Conservation (phyloP, 345 rosid species). For the Eutrema yunnanense region DNA sequence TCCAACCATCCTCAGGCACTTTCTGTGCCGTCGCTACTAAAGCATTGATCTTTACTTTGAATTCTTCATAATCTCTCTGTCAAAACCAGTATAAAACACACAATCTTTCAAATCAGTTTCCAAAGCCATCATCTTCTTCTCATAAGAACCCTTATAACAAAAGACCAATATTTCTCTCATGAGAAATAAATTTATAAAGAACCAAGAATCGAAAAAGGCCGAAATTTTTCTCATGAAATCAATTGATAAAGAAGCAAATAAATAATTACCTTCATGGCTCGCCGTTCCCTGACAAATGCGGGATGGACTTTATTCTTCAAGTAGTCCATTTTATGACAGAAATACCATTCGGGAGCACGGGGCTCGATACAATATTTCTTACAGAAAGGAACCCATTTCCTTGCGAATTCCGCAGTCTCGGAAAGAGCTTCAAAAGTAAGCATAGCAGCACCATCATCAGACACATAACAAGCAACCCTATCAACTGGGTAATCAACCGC, state of each 20-base stretch:
- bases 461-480: conserved; percentile 90
- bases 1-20: conserved; percentile 99
- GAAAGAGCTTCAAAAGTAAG: conserved; percentile 99
- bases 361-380: conserved; percentile 88
- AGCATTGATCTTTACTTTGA: conserved; percentile 83
- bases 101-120: neutral
- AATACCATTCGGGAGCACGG: conserved; percentile 99
- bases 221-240: neutral
- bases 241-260: neutral
- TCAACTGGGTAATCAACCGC: conserved; percentile 98
- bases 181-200: neutral
- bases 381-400: conserved; percentile 99
- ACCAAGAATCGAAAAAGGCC: neutral
- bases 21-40: conserved; percentile 95
- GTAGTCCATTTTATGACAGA: conserved; percentile 90
- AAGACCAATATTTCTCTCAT: neutral
- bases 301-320: conserved; percentile 94
- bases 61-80: conserved; percentile 99
- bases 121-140: neutral
- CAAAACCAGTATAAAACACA: conserved; percentile 10
- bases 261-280: conserved; percentile 83
- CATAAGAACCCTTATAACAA: neutral
- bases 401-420: conserved; percentile 94
- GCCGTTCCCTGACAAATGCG: conserved; percentile 88
- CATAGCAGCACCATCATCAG: conserved; percentile 99